phyloP scores from a whole-genome alignment of 768 basidiomycete genomes.

The Chalciporus pseudorubinellus region DNA sequence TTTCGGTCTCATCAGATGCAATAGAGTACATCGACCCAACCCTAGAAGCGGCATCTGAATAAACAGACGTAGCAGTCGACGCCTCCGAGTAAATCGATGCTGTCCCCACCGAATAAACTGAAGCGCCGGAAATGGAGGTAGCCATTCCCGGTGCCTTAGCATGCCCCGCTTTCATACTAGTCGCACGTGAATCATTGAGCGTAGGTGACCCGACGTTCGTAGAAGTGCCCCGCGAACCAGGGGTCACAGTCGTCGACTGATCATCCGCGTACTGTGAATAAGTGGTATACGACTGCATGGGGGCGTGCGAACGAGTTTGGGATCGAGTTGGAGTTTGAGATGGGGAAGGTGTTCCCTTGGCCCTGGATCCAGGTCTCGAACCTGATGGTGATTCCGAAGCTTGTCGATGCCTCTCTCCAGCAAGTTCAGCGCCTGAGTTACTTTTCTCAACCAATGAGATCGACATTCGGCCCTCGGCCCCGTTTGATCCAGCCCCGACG shows the following conservation, averaged over 20 bases:
- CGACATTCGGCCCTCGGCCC: conserved; percentile 13
- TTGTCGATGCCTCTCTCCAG: conserved; percentile 5
- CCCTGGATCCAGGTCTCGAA: conserved; percentile 18
- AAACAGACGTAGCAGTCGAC: conserved; percentile 25
- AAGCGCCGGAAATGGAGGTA: conserved; percentile 28
- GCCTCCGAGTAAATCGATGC: conserved; percentile 27
- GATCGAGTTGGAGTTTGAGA: conserved; percentile 9
- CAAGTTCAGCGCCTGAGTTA: background rate
- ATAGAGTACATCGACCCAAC: conserved; percentile 14
- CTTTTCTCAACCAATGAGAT: conserved; percentile 17
- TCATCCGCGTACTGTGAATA: conserved; percentile 18
- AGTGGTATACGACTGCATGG: conserved; percentile 16
- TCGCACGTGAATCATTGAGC: background rate
- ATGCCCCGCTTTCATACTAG: conserved; percentile 10
- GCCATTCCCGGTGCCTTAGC: conserved; percentile 19
- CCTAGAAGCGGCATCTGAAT: conserved; percentile 12
- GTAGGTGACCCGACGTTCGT: background rate
- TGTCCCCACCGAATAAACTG: conserved; percentile 27
- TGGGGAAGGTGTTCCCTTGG: conserved; percentile 19
- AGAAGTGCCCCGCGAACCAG: conserved; percentile 7
- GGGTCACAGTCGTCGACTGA: background rate
- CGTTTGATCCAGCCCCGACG: conserved; percentile 5
- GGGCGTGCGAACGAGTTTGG: background rate
- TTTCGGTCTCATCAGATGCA: conserved; percentile 18
- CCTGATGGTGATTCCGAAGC: conserved; percentile 18